A percentile compares a stretch with the other conserved stretches of the same genome.
These are phyloP conservation scores for Canavalia ensiformis DNA, from an alignment of 306 rosid species.

Conservation along the genomic window DNA sequence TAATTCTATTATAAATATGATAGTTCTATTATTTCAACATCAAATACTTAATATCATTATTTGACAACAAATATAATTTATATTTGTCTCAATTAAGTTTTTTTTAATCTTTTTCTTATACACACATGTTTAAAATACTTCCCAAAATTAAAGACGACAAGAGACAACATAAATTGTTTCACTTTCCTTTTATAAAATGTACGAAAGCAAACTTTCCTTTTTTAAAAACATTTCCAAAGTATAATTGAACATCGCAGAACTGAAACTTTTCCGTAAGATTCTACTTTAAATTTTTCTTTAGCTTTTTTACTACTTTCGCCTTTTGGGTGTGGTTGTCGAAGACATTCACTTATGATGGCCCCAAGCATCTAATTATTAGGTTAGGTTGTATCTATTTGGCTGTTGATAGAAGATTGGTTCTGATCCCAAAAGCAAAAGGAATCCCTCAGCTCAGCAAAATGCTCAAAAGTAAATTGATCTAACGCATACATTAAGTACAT, in stretches of 20 bases:
- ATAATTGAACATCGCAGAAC: not conserved
- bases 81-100: too few relatives aligned
- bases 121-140: too few relatives aligned
- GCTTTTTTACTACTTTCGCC: not conserved
- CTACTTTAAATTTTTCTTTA: conserved; percentile 15
- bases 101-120: too few relatives aligned
- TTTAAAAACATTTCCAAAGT: not conserved
- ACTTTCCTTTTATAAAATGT: too few relatives aligned
- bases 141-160: too few relatives aligned
- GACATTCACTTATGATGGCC: conserved; percentile 16
- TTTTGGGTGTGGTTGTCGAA: conserved; percentile 9
- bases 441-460: not conserved
- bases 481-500: not conserved
- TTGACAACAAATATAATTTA: too few relatives aligned
- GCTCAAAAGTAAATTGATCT: conserved; percentile 32
- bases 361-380: conserved; percentile 23
- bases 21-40: too few relatives aligned
- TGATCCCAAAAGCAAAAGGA: conserved; percentile 36
- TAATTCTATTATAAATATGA: too few relatives aligned
- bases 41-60: too few relatives aligned
- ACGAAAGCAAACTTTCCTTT: not conserved
- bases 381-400: not conserved
- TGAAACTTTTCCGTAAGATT: not conserved
- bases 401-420: conserved; percentile 8
- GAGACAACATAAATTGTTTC: too few relatives aligned